Base-by-base conservation (phyloP, 192 early-diverging fungal species). In the Dispira parvispora region DNA sequence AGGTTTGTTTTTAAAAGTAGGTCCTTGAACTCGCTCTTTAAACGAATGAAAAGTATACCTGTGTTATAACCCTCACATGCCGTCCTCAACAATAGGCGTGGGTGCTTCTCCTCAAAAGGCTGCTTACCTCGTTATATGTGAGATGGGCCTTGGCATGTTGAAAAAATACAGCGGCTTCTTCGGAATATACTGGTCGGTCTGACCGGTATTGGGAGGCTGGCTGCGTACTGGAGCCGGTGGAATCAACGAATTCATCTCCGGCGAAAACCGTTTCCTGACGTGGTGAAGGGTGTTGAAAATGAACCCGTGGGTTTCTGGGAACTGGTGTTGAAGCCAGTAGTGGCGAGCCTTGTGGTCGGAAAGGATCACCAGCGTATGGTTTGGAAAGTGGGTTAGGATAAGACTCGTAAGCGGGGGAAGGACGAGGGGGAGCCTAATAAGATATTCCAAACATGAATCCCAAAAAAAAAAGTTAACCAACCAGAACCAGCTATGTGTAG, bases 111-210 rank as follows among this genome's bases (percentile, higher is more conserved):
- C 20, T 52, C 18, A 26, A 9, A 11, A 52, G 50, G 9, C 3
- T 3, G 18, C 58, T 61, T 44, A 43, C 58, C 43, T 61, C 58
- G 42, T 61, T 61, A 8, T 61, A 61, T 0, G 58, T 61, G 16
- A 61, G 43, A n/a, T 43, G n/a, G 16, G 38, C 38, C 18, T 25
- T 14, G 28, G 58, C 58, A 12, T 61, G 23, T 25, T n/a, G 58
- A n/a, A 61, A 61, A 45, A 61, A 61, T 38, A 38, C 32, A 38
- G 32, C 6, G 6, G 32, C 32, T 38, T 38, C 32, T 38, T 38
- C 32, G 6, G 32, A 38, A 38, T 38, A 38, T 6, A 6, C 32
- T 38, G 32, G 32, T 43, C 12, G 28, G 11, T 38, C 43, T 44
- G 43, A 44, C 45, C 58, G 43, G 45, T 38, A 44, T 26, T 52